Conservation (phyloP, 2,329 filamentous ascomycete species). For the Sphaerulina vaccinii region DNA sequence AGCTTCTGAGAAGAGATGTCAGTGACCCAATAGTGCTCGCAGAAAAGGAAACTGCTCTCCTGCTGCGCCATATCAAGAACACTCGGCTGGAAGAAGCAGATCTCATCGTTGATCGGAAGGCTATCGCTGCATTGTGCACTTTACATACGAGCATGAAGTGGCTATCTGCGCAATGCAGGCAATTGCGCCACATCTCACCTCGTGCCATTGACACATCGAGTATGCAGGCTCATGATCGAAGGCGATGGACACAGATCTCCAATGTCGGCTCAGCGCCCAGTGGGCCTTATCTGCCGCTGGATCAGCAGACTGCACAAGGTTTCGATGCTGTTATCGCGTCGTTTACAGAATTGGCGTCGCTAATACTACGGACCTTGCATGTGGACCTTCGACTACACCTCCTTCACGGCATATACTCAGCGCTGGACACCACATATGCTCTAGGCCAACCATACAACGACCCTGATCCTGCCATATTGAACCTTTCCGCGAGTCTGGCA, state of each 20-base stretch:
- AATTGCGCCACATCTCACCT: conserved; percentile 77
- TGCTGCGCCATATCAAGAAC: conserved; percentile 56
- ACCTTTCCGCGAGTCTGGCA: conserved; percentile 80
- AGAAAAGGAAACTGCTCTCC: conserved; percentile 56
- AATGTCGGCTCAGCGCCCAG: conserved; percentile 41
- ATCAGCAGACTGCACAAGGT: conserved; percentile 76
- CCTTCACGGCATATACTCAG: conserved; percentile 70
- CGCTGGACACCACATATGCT: conserved; percentile 48
- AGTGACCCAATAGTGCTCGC: conserved; percentile 59
- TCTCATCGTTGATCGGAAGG: conserved; percentile 85
- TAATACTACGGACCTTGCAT: conserved; percentile 80
- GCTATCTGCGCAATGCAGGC: conserved; percentile 79
- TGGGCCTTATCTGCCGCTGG: conserved; percentile 82
- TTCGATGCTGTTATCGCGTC: conserved; percentile 86
- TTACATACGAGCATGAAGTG: conserved; percentile 98
- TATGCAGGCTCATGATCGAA: conserved; percentile 53
- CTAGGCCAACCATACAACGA: conserved; percentile 71
- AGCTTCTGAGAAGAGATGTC: conserved; percentile 59
- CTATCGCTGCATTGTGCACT: conserved; percentile 78
- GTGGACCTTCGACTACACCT: conserved; percentile 85
- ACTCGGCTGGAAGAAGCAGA: conserved; percentile 71
- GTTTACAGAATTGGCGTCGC: conserved; percentile 76
- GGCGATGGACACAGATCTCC: conserved; percentile 67
- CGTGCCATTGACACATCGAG: conserved; percentile 66
- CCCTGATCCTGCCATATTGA: conserved; percentile 76